phyloP scores from a whole-genome alignment of 768 basidiomycete genomes.

The Cyathus striatus region DNA sequence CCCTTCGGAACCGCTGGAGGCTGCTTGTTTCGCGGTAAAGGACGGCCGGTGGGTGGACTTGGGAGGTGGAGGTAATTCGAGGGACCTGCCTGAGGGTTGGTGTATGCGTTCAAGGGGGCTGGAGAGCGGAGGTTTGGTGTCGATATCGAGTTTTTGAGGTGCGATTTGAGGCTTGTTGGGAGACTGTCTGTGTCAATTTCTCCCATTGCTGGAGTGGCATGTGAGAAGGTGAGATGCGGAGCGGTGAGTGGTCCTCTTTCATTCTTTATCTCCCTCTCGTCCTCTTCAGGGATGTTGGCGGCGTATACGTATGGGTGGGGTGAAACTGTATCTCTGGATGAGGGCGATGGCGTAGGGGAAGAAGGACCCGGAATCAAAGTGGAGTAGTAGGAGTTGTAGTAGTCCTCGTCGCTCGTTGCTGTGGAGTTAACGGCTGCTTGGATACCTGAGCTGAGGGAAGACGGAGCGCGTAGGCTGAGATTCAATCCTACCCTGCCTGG shows the following conservation, averaged over 20 bases:
- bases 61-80: slow-evolving; percentile 40
- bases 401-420: slow-evolving; percentile 32
- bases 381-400: slow-evolving; percentile 48
- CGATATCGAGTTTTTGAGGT: slow-evolving; percentile 4
- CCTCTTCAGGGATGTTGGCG: not conserved
- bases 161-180: slow-evolving; percentile 13
- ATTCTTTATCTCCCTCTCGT: too few relatives aligned
- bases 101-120: slow-evolving; percentile 8
- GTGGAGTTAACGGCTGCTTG: slow-evolving; percentile 11
- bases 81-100: slow-evolving; percentile 44
- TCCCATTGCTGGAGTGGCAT: slow-evolving; percentile 8
- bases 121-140: slow-evolving; percentile 13
- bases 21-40: not conserved
- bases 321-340: slow-evolving; percentile 4
- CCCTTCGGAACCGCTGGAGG: slow-evolving; percentile 23
- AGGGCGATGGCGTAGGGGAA: not conserved
- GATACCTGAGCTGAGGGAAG: too few relatives aligned
- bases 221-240: not conserved
- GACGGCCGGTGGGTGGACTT: slow-evolving; percentile 6
- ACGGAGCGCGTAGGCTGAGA: too few relatives aligned
- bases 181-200: slow-evolving; percentile 11
- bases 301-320: slow-evolving; percentile 9
- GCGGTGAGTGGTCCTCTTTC: not conserved
- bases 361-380: slow-evolving; percentile 17
- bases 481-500: too few relatives aligned